Base-by-base conservation (phyloP, 768 basidiomycete genomes). In the Kwoniella sp. region DNA sequence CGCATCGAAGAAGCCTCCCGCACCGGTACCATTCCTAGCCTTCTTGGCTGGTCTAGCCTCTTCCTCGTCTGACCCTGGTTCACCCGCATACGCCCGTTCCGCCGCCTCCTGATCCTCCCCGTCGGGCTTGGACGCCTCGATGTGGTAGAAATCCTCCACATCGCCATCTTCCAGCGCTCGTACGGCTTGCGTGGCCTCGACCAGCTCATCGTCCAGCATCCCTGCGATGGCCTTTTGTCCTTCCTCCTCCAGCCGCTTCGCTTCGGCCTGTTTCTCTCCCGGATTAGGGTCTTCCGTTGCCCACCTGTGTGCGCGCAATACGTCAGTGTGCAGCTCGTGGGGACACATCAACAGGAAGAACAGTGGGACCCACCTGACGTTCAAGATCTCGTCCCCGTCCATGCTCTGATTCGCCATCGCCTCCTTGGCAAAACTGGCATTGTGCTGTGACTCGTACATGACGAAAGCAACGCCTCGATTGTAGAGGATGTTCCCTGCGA, bases 271-370 rank as follows among this genome's bases (percentile, higher is more conserved):
- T 64, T 91, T 92, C 57, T 86, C 84, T 0, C 83, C 83, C 0
- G 93, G 95, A 71, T 99, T 99, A 0, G 95, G 95, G 72, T 99
- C 95, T 70, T 95, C 93, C 0, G 93, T 98, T 29, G 95, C 95
- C 95, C 95, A 99, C 41, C 77, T 78, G 57, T 15, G 17, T n/a
- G n/a, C n/a, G n/a, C n/a, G n/a, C n/a, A n/a, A n/a, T n/a, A n/a
- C n/a, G n/a, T n/a, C n/a, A n/a, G n/a, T n/a, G n/a, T n/a, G n/a
- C n/a, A n/a, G n/a, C n/a, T n/a, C n/a, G n/a, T n/a, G n/a, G n/a
- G n/a, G n/a, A n/a, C n/a, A n/a, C n/a, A n/a, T n/a, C n/a, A n/a
- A n/a, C 28, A n/a, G n/a, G n/a, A n/a, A n/a, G n/a, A n/a, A n/a
- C n/a, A n/a, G 50, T 19, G 28, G 17, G 29, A 67, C 76, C 46